Evolutionary conservation across 495 filamentous ascomycete genomes (phyloP).

Genomic region (Evansstolkia leycettana): DNA sequence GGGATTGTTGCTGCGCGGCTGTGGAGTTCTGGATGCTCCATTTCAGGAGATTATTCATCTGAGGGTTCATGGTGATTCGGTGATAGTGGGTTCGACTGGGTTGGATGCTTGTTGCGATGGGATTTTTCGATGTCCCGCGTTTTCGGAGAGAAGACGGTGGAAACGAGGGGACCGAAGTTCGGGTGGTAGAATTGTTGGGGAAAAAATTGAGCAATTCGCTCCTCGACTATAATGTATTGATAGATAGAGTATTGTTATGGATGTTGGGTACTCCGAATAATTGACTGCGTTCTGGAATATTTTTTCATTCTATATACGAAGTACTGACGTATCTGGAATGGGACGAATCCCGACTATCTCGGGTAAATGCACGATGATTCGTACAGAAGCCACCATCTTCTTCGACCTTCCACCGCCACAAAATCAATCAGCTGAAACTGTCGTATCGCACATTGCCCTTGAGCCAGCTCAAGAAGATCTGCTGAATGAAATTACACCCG

Average conservation of each 20-base stretch:
- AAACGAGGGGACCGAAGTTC: no score
- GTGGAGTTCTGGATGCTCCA: constrained; percentile 81
- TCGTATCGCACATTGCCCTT: no score
- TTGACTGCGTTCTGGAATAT: no score
- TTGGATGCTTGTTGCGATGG: constrained; percentile 4
- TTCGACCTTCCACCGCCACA: constrained; percentile 13
- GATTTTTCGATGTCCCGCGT: no score
- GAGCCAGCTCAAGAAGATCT: no score
- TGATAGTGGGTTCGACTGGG: constrained; percentile 2
- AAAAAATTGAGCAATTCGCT: no score
- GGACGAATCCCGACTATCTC: background rate
- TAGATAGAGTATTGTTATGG: background rate
- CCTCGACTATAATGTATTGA: no score
- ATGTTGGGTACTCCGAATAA: no score
- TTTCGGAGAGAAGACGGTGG: no score
- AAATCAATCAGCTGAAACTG: background rate
- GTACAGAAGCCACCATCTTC: constrained; percentile 9
- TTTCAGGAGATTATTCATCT: constrained; percentile 72
- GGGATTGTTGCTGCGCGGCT: constrained; percentile 21
- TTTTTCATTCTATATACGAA: constrained; percentile 2
- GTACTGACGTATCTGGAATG: no score
- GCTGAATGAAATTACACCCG: no score
- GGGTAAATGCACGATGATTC: constrained; percentile 13
- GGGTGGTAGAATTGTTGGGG: no score
- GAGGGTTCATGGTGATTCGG: constrained; percentile 38